A percentile compares a stretch with the other conserved stretches of the same genome.
Evolutionary conservation across 2,329 filamentous ascomycete species (phyloP).

Genomic region (Endothia cerciana): DNA sequence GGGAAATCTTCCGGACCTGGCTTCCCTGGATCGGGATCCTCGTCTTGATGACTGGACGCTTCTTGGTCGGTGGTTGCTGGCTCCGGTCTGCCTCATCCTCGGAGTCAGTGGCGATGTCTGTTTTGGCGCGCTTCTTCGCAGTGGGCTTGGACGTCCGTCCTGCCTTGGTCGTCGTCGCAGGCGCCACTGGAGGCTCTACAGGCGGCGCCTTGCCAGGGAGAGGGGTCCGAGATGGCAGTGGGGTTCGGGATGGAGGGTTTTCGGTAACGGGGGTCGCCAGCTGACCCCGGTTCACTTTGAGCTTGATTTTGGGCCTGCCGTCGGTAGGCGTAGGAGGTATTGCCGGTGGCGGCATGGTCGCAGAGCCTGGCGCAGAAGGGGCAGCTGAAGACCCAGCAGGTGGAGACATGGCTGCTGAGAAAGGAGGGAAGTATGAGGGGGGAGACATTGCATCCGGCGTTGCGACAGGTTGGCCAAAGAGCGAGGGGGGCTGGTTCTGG

Average conservation of each 20-base stretch:
- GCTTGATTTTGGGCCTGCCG: conserved; percentile 34
- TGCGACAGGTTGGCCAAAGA: conserved; percentile 19
- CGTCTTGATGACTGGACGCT: conserved; percentile 33
- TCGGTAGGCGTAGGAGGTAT: conserved; percentile 29
- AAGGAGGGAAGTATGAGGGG: conserved; percentile 4
- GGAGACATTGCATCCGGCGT: conserved; percentile 26
- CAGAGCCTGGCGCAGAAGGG: conserved; percentile 8
- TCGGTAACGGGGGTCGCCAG: conserved; percentile 36
- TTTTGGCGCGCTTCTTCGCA: conserved; percentile 64
- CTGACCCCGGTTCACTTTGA: conserved; percentile 33
- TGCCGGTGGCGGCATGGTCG: conserved; percentile 27
- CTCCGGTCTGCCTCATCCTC: conserved; percentile 33
- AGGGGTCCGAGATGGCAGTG: conserved; percentile 33
- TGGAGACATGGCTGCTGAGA: conserved; percentile 11
- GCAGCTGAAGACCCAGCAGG: not conserved
- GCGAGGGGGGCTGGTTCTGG: not conserved
- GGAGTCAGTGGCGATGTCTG: conserved; percentile 56
- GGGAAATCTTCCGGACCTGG: conserved; percentile 45
- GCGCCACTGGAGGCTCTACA: conserved; percentile 32
- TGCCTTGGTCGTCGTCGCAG: conserved; percentile 53
- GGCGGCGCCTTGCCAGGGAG: conserved; percentile 39
- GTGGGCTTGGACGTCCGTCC: conserved; percentile 63
- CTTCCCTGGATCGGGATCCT: conserved; percentile 41
- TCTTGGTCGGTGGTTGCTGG: conserved; percentile 36
- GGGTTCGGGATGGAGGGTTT: conserved; percentile 24